Conservation (phyloP, 768 basidiomycete species). For the Pleurotus cornucopiae region DNA sequence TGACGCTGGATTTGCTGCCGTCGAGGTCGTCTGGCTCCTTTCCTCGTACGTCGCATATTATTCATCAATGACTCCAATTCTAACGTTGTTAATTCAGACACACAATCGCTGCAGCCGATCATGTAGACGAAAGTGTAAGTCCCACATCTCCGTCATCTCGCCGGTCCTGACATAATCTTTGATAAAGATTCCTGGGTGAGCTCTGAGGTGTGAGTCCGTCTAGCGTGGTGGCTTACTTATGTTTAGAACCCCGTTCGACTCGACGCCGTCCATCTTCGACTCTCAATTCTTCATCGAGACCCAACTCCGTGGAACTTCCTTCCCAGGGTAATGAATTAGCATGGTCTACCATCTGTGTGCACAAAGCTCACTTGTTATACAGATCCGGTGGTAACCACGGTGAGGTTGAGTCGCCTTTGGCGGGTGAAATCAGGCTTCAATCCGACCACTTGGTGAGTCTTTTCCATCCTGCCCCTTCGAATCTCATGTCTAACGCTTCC, state of each 20-base stretch:
- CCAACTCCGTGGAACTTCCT: slow-evolving; percentile 35
- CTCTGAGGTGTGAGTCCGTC: neutral
- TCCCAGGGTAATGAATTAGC: slow-evolving; percentile 27
- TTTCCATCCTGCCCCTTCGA: neutral
- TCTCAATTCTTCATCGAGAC: slow-evolving; percentile 43
- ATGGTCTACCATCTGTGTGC: slow-evolving; percentile 7
- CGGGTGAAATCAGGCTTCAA: slow-evolving; percentile 17
- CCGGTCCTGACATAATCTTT: neutral
- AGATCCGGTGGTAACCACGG: slow-evolving; percentile 7
- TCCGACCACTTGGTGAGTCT: slow-evolving; percentile 12
- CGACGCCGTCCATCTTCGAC: slow-evolving; percentile 39
- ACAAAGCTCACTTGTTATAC: slow-evolving; percentile 6
- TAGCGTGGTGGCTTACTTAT: neutral
- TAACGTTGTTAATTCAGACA: slow-evolving; percentile 9
- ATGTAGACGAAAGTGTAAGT: slow-evolving; percentile 23
- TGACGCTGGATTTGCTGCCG: slow-evolving; percentile 29
- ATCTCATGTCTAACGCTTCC: neutral
- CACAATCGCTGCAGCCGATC: slow-evolving; percentile 26
- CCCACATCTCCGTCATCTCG: neutral
- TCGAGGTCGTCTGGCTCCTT: slow-evolving; percentile 32
- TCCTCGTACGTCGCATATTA: slow-evolving; percentile 20
- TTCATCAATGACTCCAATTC: neutral
- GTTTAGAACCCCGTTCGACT: slow-evolving; percentile 38
- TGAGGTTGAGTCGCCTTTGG: slow-evolving; percentile 13
- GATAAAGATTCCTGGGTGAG: neutral